Conservation (phyloP, 2,329 filamentous ascomycete genomes). For the Trichoderma cornu-damae region DNA sequence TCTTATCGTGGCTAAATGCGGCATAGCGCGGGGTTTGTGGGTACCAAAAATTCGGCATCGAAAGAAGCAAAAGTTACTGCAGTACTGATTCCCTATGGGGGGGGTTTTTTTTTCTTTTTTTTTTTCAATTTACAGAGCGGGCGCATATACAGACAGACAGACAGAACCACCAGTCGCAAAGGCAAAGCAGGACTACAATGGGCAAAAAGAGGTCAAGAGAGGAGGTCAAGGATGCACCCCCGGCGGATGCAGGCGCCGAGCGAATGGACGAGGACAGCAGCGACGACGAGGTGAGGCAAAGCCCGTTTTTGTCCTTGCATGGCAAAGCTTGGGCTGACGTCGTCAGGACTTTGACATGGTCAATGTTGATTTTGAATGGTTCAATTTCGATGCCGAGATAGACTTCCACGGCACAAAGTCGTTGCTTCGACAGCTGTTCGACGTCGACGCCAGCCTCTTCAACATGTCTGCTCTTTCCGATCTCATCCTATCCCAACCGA, state of each 20-base stretch:
- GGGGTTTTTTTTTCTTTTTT: too few species aligned
- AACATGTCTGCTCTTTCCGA: conserved; percentile 83
- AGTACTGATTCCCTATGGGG: too few species aligned
- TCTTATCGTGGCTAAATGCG: conserved; percentile 28
- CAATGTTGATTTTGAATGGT: conserved; percentile 98
- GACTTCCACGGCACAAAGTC: conserved; percentile 95
- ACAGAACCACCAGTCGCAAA: neutral
- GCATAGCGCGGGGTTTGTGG: conserved; percentile 40
- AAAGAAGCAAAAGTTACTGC: too few species aligned
- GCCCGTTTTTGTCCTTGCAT: neutral
- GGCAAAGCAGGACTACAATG: conserved; percentile 32
- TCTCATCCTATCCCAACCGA: conserved; percentile 77
- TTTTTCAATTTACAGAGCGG: conserved; percentile 1
- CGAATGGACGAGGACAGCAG: conserved; percentile 50
- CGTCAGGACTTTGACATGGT: conserved; percentile 80
- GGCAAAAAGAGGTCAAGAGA: conserved; percentile 49
- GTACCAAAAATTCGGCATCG: conserved; percentile 15
- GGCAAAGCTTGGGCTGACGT: conserved; percentile 7
- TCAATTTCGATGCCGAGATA: conserved; percentile 82
- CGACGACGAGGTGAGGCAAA: conserved; percentile 46
- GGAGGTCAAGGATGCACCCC: conserved; percentile 40
- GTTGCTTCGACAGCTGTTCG: conserved; percentile 84
- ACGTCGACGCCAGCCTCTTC: conserved; percentile 78
- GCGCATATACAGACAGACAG: too few species aligned
- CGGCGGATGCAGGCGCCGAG: conserved; percentile 39